Conservation (phyloP, 2,329 filamentous ascomycete species). For the Capronia americana region DNA sequence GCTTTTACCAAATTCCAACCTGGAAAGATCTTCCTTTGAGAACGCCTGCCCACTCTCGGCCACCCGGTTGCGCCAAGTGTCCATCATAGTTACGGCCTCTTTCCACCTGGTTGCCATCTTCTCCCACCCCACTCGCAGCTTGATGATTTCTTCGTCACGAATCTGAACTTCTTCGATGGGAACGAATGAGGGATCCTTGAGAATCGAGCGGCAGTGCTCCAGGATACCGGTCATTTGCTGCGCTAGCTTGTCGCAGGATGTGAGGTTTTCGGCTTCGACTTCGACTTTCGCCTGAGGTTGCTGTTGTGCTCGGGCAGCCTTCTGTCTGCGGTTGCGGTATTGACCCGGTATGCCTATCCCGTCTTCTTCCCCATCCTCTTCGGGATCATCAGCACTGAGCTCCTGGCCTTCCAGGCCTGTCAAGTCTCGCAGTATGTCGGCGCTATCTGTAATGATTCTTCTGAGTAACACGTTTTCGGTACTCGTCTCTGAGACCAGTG, state of each 20-base stretch:
- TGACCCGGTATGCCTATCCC: conserved; percentile 41
- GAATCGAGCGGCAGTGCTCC: conserved; percentile 78
- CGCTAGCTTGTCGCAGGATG: conserved; percentile 71
- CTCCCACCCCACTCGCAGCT: conserved; percentile 84
- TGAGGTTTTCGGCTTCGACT: conserved; percentile 46
- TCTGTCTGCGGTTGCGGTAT: conserved; percentile 35
- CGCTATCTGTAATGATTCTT: conserved; percentile 71
- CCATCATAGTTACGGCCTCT: conserved; percentile 88
- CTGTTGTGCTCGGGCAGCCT: conserved; percentile 13
- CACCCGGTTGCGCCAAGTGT: conserved; percentile 88
- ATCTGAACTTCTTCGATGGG: conserved; percentile 91
- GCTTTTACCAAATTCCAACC: conserved; percentile 49
- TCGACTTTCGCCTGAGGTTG: conserved; percentile 5
- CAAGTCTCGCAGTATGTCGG: conserved; percentile 69
- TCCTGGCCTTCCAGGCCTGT: conserved; percentile 58
- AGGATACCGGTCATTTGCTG: conserved; percentile 77
- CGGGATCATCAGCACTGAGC: conserved; percentile 22
- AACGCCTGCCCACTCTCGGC: conserved; percentile 49
- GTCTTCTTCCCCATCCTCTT: conserved; percentile 34
- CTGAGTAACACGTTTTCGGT: conserved; percentile 91
- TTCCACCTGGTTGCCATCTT: conserved; percentile 92
- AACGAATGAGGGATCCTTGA: conserved; percentile 96
- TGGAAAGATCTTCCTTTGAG: conserved; percentile 51
- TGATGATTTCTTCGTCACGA: conserved; percentile 88
- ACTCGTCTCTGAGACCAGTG: conserved; percentile 70